Evolutionary conservation across 129 eudicot species (phyloP), one percentile per base, ranked within the genome.

Genomic region (Glebionis coronaria): DNA sequence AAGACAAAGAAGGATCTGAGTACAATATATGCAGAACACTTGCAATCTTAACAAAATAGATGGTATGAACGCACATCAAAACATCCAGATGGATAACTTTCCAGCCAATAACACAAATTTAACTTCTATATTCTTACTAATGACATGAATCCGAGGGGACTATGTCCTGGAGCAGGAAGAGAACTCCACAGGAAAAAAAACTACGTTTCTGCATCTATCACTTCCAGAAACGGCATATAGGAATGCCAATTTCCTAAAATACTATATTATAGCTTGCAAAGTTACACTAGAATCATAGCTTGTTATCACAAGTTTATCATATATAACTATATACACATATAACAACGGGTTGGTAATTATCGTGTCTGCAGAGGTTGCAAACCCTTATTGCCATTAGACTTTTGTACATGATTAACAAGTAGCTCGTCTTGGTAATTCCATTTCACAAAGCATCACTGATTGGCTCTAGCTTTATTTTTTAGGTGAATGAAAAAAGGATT

Each of bases 21-120:
- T 28, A 51, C 71, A 67, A 50, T 50, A n/a, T 27, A 65, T 45
- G 51, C n/a, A 50, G 27, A 67, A 50, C 27, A 31, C 28, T 19
- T 29, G n/a, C 18, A 16, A 15, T 13, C 61, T 65, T 46, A 65
- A 46, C 70, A 65, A 65, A 14, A 28, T 46, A 3, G 21, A 20
- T 9, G 9, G 47, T 15, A 13, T 10, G 29, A 65, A 51, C 49
- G 29, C 29, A 16, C 31, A 2, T 14, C 58, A 27, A 47, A 14
- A 25, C 15, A 27, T 45, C 16, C 44, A 29, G 60, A 67, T 67
- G 63, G 20, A 15, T 14, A 18, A 4, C 4, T 23, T 13, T 21
- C 31, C 20, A 4, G 31, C 31, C 60, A 55, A 28, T 18, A 12
- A 38, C 7, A 29, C 44, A 0, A 9, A 46, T 46, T 45, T 55